Evolutionary conservation across 331 rosid species (phyloP), one percentile per base, ranked within the genome.

Genomic region (Telfairia occidentalis): DNA sequence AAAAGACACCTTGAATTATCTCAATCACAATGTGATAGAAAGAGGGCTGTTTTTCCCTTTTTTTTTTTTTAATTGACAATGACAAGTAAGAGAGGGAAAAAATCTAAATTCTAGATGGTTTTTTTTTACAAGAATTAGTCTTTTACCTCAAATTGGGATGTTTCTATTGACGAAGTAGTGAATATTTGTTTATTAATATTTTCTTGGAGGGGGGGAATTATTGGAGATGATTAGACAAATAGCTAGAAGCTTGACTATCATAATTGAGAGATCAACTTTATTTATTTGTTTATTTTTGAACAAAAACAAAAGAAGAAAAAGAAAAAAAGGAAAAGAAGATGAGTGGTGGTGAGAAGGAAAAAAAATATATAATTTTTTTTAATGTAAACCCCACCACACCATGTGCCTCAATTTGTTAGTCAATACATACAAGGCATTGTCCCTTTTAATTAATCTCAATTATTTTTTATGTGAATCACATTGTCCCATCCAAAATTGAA

Each of bases 151-250:
- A 5, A 45, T 61, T 61, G 45, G 7, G 70, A 32, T 32, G 70
- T 61, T 61, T 61, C 43, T 10, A 16, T 61, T 45, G 0, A 2
- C 28, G 15, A 34, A 29, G 32, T 5, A 4, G 18, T 10, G 19
- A 15, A 66, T 21, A 66, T 66, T 37, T 66, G 18, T 40, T 21
- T 37, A 9, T 24, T 38, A 38, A 21, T 63, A 18, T 60, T 32
- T 66, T 2, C 0, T 66, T 7, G 12, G 2, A 18, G n/a, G n/a
- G n/a, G n/a, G n/a, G n/a, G n/a, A 45, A 70, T 45, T 46, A 70
- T 70, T 70, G 75, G 19, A 15, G 4, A 5, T 70, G 58, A 70
- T 70, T 70, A 26, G 37, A 67, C 54, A 43, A 67, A 43, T 67
- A 43, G 55, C 38, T 42, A 43, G 37, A 15, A 43, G 37, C 23